These are phyloP conservation scores for Ascochyta fabae DNA, from an alignment of 2,329 filamentous ascomycete species.

Conservation along the genomic window DNA sequence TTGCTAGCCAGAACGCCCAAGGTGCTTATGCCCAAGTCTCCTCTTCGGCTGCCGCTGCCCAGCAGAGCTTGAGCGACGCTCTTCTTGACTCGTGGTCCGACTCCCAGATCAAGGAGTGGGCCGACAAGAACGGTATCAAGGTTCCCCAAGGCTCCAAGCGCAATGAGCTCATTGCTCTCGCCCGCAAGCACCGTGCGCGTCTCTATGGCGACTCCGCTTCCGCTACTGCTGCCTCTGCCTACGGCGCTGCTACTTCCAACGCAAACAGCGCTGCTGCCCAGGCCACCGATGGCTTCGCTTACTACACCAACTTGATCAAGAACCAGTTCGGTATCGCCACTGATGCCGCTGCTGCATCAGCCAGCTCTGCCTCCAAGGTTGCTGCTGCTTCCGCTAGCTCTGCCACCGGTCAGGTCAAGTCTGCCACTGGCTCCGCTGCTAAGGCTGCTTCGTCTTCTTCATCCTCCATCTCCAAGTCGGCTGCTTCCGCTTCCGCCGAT, in stretches of 20 bases:
- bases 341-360: slow-evolving; percentile 30
- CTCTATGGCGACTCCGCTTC: slow-evolving; percentile 71
- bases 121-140: slow-evolving; percentile 86
- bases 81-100: slow-evolving; percentile 92
- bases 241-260: slow-evolving; percentile 52
- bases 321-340: slow-evolving; percentile 54
- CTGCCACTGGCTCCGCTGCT: slow-evolving; percentile 27
- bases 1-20: slow-evolving; percentile 74
- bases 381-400: slow-evolving; percentile 30
- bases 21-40: slow-evolving; percentile 56
- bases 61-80: slow-evolving; percentile 78
- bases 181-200: slow-evolving; percentile 82
- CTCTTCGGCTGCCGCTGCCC: slow-evolving; percentile 62
- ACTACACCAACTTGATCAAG: slow-evolving; percentile 51
- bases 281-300: slow-evolving; percentile 61
- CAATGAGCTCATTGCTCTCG: slow-evolving; percentile 87
- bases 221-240: slow-evolving; percentile 62
- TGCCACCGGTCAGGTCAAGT: slow-evolving; percentile 36
- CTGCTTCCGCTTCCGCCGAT: slow-evolving; percentile 39
- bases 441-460: slow-evolving; percentile 44
- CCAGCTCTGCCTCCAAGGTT: slow-evolving; percentile 32
- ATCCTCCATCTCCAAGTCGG: slow-evolving; percentile 42
- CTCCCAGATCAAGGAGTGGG: slow-evolving; percentile 87
- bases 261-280: slow-evolving; percentile 78
- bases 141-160: slow-evolving; percentile 91